Conservation (phyloP, 129 eudicot species). For the Tanacetum coccineum region DNA sequence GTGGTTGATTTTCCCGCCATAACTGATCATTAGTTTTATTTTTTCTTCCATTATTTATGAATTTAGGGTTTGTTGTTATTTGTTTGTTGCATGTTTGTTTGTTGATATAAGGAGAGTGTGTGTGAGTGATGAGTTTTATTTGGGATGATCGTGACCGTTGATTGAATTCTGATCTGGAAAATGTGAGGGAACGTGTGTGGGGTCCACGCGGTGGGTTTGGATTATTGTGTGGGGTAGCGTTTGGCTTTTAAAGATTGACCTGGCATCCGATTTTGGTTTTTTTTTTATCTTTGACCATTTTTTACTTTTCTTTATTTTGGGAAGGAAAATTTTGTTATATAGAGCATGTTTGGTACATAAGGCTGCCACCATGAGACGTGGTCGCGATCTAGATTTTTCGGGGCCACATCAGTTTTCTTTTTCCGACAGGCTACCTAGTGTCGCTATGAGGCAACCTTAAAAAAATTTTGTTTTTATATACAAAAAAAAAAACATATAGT, state of each 20-base stretch:
- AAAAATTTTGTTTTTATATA: too few species aligned
- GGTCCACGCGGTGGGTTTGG: slow-evolving; percentile 31
- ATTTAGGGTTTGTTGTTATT: slow-evolving; percentile 24
- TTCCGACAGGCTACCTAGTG: too few species aligned
- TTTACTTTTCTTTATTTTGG: slow-evolving; percentile 27
- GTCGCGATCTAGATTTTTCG: too few species aligned
- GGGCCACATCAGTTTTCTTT: too few species aligned
- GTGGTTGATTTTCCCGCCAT: slow-evolving; percentile 64
- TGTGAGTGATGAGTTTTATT: neutral
- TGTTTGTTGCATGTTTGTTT: neutral
- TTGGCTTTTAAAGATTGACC: slow-evolving; percentile 14
- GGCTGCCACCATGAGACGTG: too few species aligned
- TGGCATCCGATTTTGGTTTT: slow-evolving; percentile 25
- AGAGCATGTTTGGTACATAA: too few species aligned
- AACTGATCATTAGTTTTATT: slow-evolving; percentile 68
- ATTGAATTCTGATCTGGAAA: slow-evolving; percentile 26
- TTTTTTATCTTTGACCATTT: slow-evolving; percentile 25
- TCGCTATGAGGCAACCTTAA: too few species aligned
- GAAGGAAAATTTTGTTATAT: neutral
- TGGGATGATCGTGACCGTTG: slow-evolving; percentile 32
- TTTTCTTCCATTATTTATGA: slow-evolving; percentile 33
- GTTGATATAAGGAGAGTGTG: neutral
- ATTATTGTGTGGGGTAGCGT: slow-evolving; percentile 17
- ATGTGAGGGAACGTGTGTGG: slow-evolving; percentile 27
- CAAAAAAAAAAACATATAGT: too few species aligned